These are phyloP conservation scores for Trametes maxima DNA, from an alignment of 768 basidiomycete species.

Conservation along the genomic window DNA sequence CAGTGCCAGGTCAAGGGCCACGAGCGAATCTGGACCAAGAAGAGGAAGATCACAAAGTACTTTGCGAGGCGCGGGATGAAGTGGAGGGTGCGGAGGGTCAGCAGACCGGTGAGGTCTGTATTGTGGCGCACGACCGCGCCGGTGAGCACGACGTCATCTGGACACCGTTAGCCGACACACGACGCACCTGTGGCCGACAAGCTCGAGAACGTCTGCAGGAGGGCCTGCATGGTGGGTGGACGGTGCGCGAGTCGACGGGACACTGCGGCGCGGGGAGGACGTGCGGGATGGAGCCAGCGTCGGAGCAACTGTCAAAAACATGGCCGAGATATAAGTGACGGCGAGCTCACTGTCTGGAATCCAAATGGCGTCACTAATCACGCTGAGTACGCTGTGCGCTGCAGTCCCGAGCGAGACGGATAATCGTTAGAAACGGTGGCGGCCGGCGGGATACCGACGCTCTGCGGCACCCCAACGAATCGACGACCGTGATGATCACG, in stretches of 20 bases:
- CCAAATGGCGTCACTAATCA: neutral
- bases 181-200: conserved; percentile 13
- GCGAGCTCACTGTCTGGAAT: conserved; percentile 4
- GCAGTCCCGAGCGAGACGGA: neutral
- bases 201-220: conserved; percentile 8
- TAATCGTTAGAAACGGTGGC: neutral
- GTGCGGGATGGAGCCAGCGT: neutral
- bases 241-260: conserved; percentile 1
- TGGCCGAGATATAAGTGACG: neutral
- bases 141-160: neutral
- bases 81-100: conserved; percentile 15
- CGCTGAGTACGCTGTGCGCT: neutral
- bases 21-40: conserved; percentile 62
- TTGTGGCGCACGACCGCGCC: neutral
- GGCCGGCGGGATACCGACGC: neutral
- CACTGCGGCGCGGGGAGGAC: conserved; percentile 2
- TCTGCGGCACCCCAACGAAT: neutral
- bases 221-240: conserved; percentile 2
- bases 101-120: conserved; percentile 17
- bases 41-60: conserved; percentile 46
- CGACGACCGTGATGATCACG: neutral
- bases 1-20: conserved; percentile 71
- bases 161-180: too few relatives aligned
- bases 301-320: neutral
- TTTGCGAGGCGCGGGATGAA: conserved; percentile 34